Evolutionary conservation across 2,329 filamentous ascomycete species (phyloP).

Genomic region (Botrytis medusae): DNA sequence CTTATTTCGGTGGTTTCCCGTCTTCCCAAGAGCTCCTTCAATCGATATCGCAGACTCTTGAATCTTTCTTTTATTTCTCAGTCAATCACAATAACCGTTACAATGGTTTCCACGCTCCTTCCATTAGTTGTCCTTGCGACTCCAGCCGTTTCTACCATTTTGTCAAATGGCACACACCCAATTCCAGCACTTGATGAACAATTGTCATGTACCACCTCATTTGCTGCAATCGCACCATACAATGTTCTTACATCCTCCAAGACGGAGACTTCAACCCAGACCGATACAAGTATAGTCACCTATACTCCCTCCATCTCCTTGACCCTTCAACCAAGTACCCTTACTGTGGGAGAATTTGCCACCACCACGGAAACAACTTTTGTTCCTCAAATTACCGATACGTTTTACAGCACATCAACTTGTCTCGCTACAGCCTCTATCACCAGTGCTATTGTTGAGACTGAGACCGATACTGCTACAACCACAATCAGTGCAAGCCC

Average conservation of each 20-base stretch:
- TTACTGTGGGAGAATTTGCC: background rate
- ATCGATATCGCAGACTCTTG: slow-evolving; percentile 1
- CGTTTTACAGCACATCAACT: background rate
- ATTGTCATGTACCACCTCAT: slow-evolving; percentile 4
- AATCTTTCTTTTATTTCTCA: slow-evolving; percentile 6
- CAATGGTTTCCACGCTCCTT: slow-evolving; percentile 7
- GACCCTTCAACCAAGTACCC: background rate
- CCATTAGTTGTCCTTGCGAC: slow-evolving; percentile 3
- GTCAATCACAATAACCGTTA: background rate
- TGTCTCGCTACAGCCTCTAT: background rate
- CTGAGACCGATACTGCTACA: background rate
- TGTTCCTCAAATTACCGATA: slow-evolving; percentile 3
- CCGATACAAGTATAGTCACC: background rate
- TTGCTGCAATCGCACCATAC: background rate
- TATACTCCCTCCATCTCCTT: slow-evolving; percentile 2
- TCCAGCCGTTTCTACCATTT: slow-evolving; percentile 8
- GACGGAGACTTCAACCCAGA: background rate
- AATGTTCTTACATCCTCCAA: background rate
- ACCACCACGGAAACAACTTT: background rate
- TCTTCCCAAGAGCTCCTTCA: background rate
- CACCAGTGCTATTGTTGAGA: background rate
- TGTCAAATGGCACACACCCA: background rate
- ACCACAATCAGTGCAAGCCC: background rate
- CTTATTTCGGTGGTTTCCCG: background rate
- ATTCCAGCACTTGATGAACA: background rate